Percentiles rank a stretch among this genome's conserved stretches.
Evolutionary conservation across 2,329 filamentous ascomycete species (phyloP).

Genomic region (Aureobasidium sp.): DNA sequence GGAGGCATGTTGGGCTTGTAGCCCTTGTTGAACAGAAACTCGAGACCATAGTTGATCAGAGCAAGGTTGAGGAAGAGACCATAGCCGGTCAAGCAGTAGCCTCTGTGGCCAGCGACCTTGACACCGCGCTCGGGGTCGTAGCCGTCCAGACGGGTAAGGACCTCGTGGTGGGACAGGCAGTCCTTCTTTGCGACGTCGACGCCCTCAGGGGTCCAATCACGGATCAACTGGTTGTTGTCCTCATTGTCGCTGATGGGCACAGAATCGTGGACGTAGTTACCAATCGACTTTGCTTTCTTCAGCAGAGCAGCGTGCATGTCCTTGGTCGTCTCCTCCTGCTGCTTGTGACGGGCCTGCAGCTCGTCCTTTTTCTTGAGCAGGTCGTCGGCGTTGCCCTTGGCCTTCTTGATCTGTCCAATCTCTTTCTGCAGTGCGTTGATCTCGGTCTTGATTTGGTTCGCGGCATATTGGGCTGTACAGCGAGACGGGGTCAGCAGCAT

Average conservation of each 20-base stretch:
- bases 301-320: constrained; percentile 70
- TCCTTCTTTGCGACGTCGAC: constrained; percentile 67
- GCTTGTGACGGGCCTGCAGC: constrained; percentile 76
- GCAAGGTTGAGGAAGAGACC: constrained; percentile 90
- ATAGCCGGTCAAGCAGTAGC: constrained; percentile 86
- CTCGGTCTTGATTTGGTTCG: constrained; percentile 71
- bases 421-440: constrained; percentile 88
- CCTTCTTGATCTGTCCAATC: constrained; percentile 89
- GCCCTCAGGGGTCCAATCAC: constrained; percentile 70
- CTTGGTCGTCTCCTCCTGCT: constrained; percentile 63
- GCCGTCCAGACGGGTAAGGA: constrained; percentile 77
- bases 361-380: constrained; percentile 71
- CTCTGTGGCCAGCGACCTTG: constrained; percentile 89
- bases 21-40: constrained; percentile 75
- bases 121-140: constrained; percentile 90
- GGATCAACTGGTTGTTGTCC: constrained; percentile 69
- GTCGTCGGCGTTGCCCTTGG: constrained; percentile 79
- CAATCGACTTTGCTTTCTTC: constrained; percentile 74
- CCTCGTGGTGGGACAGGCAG: constrained; percentile 87
- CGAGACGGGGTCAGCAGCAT: not conserved
- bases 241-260: constrained; percentile 80
- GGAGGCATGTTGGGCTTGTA: constrained; percentile 59
- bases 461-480: constrained; percentile 61
- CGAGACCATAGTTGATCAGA: constrained; percentile 87
- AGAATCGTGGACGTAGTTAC: constrained; percentile 84